Evolutionary conservation across 1,284 basidiomycete species (phyloP).

Genomic region (Rhodotorula glutinis): DNA sequence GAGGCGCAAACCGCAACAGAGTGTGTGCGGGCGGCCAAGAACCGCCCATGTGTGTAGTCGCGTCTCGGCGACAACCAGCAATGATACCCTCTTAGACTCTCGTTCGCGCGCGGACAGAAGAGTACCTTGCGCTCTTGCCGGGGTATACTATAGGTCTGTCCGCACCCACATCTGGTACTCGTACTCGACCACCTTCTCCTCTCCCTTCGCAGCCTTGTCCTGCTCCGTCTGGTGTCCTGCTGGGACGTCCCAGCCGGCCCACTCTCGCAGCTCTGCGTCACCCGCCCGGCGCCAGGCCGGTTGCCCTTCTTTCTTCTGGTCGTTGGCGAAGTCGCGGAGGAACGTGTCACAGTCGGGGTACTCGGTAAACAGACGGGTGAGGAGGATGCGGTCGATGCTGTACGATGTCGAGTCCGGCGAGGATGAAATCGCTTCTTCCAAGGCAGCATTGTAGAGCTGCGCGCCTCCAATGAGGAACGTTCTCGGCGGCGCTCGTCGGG

Average conservation of each 20-base stretch:
- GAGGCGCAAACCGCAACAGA: background rate
- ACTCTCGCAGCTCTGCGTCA: conserved; percentile 64
- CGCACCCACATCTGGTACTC: conserved; percentile 90
- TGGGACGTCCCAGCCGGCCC: conserved; percentile 76
- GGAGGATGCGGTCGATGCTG: conserved; percentile 65
- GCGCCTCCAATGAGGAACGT: conserved; percentile 87
- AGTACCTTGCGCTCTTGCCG: background rate
- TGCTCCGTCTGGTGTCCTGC: conserved; percentile 73
- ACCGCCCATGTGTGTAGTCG: background rate
- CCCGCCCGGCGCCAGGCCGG: conserved; percentile 49
- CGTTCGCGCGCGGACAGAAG: too few relatives aligned
- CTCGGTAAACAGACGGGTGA: conserved; percentile 76
- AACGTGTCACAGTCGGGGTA: conserved; percentile 82
- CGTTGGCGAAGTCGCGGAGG: conserved; percentile 57
- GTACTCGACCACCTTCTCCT: conserved; percentile 59
- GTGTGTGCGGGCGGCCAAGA: background rate
- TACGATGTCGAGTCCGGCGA: conserved; percentile 59
- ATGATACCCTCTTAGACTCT: background rate
- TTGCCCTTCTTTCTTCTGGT: conserved; percentile 55
- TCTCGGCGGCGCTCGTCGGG: conserved; percentile 38
- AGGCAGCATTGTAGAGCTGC: conserved; percentile 53
- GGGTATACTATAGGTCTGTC: background rate
- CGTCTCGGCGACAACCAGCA: background rate
- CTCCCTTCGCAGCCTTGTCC: conserved; percentile 45
- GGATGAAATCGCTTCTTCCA: conserved; percentile 59